phyloP scores from a whole-genome alignment of 129 eudicot genomes.

The Daucus carota region DNA sequence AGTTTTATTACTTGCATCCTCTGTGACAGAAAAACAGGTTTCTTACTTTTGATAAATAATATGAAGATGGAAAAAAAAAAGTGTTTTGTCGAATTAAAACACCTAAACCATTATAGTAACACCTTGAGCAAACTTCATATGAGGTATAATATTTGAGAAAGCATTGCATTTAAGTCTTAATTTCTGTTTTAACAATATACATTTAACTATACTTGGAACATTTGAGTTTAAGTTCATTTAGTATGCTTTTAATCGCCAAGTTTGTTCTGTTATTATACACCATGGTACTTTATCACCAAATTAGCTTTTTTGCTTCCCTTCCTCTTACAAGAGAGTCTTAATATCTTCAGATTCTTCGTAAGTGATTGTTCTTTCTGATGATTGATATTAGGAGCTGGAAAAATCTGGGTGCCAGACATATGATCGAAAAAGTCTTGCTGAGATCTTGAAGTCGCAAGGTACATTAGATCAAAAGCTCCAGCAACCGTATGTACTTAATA shows the following conservation, averaged over 20 bases:
- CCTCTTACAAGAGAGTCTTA: background rate
- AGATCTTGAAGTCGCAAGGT: constrained; percentile 75
- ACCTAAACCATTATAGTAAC: background rate
- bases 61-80: background rate
- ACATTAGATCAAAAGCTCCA: background rate
- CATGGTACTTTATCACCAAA: background rate
- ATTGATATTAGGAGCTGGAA: constrained; percentile 56
- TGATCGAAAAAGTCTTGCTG: constrained; percentile 63
- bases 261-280: background rate
- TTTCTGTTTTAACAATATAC: background rate
- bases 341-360: background rate
- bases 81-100: too few relatives aligned
- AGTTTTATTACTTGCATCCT: background rate
- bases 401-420: constrained; percentile 43
- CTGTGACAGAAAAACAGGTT: background rate
- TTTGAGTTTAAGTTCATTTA: background rate
- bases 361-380: background rate
- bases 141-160: background rate
- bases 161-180: background rate
- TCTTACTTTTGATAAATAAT: background rate
- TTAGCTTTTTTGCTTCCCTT: background rate
- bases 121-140: background rate
- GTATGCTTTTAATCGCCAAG: background rate
- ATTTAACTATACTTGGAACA: background rate
- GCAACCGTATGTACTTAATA: background rate